phyloP scores from a whole-genome alignment of 495 filamentous ascomycete species.

The Lepidopterella palustris region DNA sequence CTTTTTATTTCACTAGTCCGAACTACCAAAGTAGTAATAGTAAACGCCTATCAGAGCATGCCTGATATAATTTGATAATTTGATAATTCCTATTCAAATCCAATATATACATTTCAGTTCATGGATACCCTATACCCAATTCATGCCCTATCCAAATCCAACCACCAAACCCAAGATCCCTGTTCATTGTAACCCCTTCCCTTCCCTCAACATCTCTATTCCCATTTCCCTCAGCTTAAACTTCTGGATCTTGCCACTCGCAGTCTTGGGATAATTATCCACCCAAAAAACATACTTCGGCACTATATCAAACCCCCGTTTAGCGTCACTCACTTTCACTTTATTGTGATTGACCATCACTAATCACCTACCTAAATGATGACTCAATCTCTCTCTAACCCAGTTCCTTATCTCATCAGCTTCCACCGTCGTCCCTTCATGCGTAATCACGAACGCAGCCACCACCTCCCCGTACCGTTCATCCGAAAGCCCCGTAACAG shows the following conservation, averaged over 20 bases:
- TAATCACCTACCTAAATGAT: conserved; percentile 60
- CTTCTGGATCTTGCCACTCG: conserved; percentile 96
- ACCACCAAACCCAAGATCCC: too few species aligned
- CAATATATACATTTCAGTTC: too few species aligned
- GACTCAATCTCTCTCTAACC: conserved; percentile 64
- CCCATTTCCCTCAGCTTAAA: conserved; percentile 73
- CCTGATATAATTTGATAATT: too few species aligned
- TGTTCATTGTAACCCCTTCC: conserved; percentile 19
- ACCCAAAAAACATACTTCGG: conserved; percentile 89
- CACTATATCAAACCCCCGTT: conserved; percentile 37
- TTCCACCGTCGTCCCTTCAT: conserved; percentile 37
- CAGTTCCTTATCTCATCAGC: conserved; percentile 59
- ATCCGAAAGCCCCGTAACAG: conserved; percentile 79
- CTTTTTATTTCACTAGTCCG: too few species aligned
- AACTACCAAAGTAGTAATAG: too few species aligned
- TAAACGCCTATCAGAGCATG: too few species aligned
- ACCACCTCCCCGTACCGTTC: conserved; percentile 81
- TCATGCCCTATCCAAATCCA: neutral
- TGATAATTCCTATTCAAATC: too few species aligned
- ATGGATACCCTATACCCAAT: neutral
- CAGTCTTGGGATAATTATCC: conserved; percentile 80
- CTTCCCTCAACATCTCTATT: conserved; percentile 41
- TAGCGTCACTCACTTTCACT: neutral
- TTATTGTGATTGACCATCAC: neutral
- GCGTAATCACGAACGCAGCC: conserved; percentile 67